These are phyloP conservation scores for Stentor roeselii DNA, from an alignment of 73 alveolate species.

Conservation along the genomic window DNA sequence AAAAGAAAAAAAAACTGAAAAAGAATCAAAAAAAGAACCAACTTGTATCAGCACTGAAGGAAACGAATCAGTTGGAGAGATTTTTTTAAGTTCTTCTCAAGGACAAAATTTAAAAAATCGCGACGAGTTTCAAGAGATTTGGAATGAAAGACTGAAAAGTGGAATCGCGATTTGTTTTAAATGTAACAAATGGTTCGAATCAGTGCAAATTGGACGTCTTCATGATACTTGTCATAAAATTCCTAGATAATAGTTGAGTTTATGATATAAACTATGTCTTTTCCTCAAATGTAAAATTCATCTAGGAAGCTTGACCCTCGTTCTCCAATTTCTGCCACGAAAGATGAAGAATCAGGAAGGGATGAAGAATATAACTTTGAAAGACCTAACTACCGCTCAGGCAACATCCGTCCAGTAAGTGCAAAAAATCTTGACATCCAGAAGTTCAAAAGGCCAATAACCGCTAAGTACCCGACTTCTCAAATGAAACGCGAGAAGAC, in stretches of 20 bases:
- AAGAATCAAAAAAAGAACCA: too few species aligned
- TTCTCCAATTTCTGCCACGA: background rate
- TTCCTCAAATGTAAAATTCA: conserved; percentile 26
- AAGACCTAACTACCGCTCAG: background rate
- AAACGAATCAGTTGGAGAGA: too few species aligned
- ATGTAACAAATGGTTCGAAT: conserved; percentile 17
- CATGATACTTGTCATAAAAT: background rate
- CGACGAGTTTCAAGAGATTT: background rate
- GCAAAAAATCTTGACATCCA: background rate
- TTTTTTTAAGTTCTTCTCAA: too few species aligned
- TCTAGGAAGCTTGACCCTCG: conserved; percentile 20
- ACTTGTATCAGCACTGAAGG: too few species aligned
- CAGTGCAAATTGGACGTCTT: background rate
- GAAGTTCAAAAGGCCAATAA: background rate
- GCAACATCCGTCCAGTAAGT: conserved; percentile 1
- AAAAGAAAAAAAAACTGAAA: too few species aligned
- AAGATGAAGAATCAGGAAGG: background rate
- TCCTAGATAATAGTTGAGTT: background rate
- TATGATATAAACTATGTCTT: conserved; percentile 14
- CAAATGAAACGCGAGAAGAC: background rate
- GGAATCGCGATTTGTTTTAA: background rate
- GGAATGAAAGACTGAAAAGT: conserved; percentile 3
- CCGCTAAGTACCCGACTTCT: background rate
- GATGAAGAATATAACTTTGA: background rate
- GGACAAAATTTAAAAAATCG: background rate